Base-by-base conservation (phyloP, 441 rosid species). In the Manihot esculenta region DNA sequence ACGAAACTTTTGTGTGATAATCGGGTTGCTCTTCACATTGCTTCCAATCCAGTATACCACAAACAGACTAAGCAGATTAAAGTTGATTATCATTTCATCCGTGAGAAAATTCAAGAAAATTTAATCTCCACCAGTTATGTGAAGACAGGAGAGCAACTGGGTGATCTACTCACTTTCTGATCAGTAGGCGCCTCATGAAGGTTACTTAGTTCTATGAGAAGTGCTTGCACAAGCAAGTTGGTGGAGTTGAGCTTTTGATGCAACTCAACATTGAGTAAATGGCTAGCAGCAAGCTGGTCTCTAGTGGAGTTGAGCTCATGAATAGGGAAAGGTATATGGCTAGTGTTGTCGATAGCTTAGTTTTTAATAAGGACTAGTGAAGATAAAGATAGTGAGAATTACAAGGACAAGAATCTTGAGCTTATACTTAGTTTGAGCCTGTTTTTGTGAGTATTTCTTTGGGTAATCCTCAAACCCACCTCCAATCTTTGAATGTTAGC, bases 221-320 rank as follows among this genome's bases (percentile, higher is more conserved):
- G 79, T 2, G 82, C 76, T 69, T 81, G 58, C 3, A 77, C 61
- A 17, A 84, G 78, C 60, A 72, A 51, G 80, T 76, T 78, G 70
- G 88, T 82, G 35, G 85, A 78, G 72, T 76, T 78, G 56, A 84
- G 86, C 74, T 82, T 72, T 0, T 71, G 77, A 20, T 77, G 74
- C 24, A 84, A 69, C 30, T 84, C 82, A 50, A 53, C 10, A 27
- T 83, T 60, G 14, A 73, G 65, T 10, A 77, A 62, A 24, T 74
- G 76, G 56, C 81, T 75, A 23, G 74, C 64, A 20, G 74, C 61
- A 18, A 87, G 84, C 62, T 83, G 80, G 5, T 71, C n/a, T 66
- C 51, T 69, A 27, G 83, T 82, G 56, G 75, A 68, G 56, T 62
- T 66, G 35, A 86, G 79, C 68, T 84, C 80, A 18, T 54, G 8